Evolutionary conservation across 2,329 filamentous ascomycete genomes (phyloP).

Genomic region (Phaeoacremonium minimum): DNA sequence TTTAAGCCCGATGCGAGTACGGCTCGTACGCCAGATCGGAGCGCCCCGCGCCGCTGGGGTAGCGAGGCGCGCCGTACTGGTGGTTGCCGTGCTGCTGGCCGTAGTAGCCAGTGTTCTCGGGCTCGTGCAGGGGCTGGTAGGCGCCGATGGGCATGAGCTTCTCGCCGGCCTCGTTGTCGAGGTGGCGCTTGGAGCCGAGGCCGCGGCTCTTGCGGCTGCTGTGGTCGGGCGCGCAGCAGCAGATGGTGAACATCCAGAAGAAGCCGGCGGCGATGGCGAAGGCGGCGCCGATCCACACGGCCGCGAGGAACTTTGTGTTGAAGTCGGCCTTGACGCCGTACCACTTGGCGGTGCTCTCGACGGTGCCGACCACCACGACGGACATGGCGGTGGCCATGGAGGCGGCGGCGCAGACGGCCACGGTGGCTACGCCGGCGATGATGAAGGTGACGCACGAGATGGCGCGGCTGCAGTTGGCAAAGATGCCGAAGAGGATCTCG

Average conservation of each 20-base stretch:
- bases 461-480: constrained; percentile 77
- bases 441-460: constrained; percentile 81
- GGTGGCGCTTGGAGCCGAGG: constrained; percentile 20
- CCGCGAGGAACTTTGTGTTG: constrained; percentile 65
- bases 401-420: constrained; percentile 57
- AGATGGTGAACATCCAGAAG: constrained; percentile 90
- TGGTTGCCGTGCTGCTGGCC: constrained; percentile 26
- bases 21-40: constrained; percentile 60
- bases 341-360: constrained; percentile 61
- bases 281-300: constrained; percentile 75
- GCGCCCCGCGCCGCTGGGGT: constrained; percentile 35
- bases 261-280: constrained; percentile 71
- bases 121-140: constrained; percentile 42
- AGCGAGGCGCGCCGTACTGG: constrained; percentile 28
- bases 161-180: constrained; percentile 28
- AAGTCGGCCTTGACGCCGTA: constrained; percentile 68
- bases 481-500: constrained; percentile 74
- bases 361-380: constrained; percentile 61
- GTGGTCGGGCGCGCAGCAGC: constrained; percentile 76
- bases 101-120: constrained; percentile 24
- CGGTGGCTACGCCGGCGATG: constrained; percentile 58
- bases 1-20: constrained; percentile 53
- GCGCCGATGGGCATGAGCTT: constrained; percentile 40
- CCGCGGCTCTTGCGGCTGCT: constrained; percentile 21
- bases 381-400: constrained; percentile 72